A percentile compares a stretch with the other conserved stretches of the same genome.
These are phyloP conservation scores for Cytospora leucostoma DNA, from an alignment of 2,329 filamentous ascomycete genomes.

Conservation along the genomic window DNA sequence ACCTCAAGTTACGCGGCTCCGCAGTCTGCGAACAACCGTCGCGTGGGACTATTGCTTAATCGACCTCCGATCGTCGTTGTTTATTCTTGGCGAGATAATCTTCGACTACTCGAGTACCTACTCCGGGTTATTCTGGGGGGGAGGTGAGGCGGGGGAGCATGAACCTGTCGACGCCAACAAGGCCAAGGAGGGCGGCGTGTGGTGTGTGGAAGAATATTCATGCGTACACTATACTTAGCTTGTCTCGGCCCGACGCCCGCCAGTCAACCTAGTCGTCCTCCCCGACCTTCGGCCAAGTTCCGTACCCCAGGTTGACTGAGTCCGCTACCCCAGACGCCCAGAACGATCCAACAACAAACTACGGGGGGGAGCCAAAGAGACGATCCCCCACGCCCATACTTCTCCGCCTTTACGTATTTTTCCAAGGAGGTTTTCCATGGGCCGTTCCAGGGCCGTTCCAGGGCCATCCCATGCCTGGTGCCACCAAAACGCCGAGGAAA, in stretches of 20 bases:
- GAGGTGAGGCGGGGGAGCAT: neutral
- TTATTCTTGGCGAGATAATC: no score
- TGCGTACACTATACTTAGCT: neutral
- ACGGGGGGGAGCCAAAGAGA: neutral
- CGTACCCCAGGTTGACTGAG: conserved; percentile 21
- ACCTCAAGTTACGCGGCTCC: no score
- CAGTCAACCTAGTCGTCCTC: neutral
- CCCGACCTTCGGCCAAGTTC: conserved; percentile 10
- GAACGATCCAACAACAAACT: neutral
- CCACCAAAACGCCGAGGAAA: conserved; percentile 22
- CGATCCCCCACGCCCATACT: neutral
- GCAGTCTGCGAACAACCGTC: no score
- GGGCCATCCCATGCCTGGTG: conserved; percentile 5
- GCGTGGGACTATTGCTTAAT: no score
- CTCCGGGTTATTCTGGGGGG: no score
- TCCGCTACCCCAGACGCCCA: conserved; percentile 19
- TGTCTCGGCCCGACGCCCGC: neutral
- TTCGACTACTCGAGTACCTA: no score
- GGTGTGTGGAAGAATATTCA: neutral
- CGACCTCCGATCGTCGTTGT: no score
- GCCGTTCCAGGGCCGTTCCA: neutral
- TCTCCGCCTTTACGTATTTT: neutral
- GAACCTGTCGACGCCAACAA: neutral
- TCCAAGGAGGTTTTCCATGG: neutral
- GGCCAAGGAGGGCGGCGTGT: neutral